phyloP scores from a whole-genome alignment of 805 yeast species.

The Suhomyces sp. region DNA sequence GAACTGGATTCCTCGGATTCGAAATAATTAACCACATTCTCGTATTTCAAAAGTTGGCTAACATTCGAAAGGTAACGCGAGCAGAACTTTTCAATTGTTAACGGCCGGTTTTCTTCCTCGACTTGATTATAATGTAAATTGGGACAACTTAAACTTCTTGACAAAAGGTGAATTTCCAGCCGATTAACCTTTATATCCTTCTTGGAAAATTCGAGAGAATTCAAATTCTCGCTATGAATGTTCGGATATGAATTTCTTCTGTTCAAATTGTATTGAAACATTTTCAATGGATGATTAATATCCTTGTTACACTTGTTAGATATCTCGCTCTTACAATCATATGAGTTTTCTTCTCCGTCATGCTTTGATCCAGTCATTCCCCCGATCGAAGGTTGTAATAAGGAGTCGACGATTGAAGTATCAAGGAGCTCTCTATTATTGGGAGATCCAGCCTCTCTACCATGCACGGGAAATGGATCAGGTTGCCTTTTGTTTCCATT shows the following conservation, averaged over 20 bases:
- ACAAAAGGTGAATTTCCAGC: neutral
- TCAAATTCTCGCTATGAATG: conserved; percentile 17
- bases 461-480: neutral
- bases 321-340: neutral
- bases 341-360: neutral
- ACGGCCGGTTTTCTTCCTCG: conserved; percentile 2
- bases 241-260: conserved; percentile 38
- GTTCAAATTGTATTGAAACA: conserved; percentile 18
- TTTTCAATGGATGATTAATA: conserved; percentile 6
- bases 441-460: neutral
- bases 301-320: neutral
- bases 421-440: neutral
- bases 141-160: conserved; percentile 24
- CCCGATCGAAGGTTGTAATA: conserved; percentile 11
- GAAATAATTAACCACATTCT: conserved; percentile 14
- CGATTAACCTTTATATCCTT: conserved; percentile 2
- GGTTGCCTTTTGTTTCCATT: neutral
- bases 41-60: conserved; percentile 18
- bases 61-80: conserved; percentile 15
- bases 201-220: conserved; percentile 16
- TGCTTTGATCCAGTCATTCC: conserved; percentile 9
- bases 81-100: conserved; percentile 17
- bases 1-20: conserved; percentile 1
- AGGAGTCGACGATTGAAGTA: conserved; percentile 10
- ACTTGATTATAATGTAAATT: conserved; percentile 11